These are phyloP conservation scores for Syzygium grande DNA, from an alignment of 345 rosid genomes.

Conservation along the genomic window DNA sequence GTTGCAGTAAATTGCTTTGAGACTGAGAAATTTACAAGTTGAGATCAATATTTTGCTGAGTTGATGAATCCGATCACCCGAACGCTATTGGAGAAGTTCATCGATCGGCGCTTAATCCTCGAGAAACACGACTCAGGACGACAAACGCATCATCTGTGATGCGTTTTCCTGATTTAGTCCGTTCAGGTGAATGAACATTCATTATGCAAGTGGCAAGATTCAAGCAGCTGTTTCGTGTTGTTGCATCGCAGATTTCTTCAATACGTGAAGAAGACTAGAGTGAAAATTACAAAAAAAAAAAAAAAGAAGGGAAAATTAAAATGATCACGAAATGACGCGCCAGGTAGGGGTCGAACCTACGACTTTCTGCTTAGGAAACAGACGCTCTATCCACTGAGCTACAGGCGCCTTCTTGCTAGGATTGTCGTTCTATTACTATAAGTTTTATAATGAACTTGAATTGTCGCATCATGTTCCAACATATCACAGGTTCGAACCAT, in stretches of 20 bases:
- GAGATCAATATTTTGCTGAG: neutral
- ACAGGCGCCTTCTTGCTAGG: conserved; percentile 23
- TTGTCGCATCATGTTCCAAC: too few relatives aligned
- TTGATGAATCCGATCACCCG: neutral
- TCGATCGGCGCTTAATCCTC: neutral
- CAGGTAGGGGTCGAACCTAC: conserved; percentile 94
- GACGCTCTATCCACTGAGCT: conserved; percentile 99
- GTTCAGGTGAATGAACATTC: too few relatives aligned
- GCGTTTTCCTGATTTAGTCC: too few relatives aligned
- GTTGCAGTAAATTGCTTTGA: neutral
- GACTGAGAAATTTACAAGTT: neutral
- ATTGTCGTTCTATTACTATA: too few relatives aligned
- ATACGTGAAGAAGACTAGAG: neutral
- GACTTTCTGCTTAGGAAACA: conserved; percentile 97
- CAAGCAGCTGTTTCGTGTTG: neutral
- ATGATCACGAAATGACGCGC: conserved; percentile 23
- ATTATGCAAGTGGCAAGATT: neutral
- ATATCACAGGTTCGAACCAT: neutral
- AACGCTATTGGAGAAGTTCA: neutral
- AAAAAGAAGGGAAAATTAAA: neutral
- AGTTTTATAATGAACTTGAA: too few relatives aligned
- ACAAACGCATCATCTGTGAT: too few relatives aligned
- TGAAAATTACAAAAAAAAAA: neutral
- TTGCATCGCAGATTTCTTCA: neutral
- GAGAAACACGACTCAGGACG: neutral